A percentile compares a stretch with the other conserved stretches of the same genome.
phyloP scores from a whole-genome alignment of 2,329 filamentous ascomycete species.

The Diaporthe amygdali region DNA sequence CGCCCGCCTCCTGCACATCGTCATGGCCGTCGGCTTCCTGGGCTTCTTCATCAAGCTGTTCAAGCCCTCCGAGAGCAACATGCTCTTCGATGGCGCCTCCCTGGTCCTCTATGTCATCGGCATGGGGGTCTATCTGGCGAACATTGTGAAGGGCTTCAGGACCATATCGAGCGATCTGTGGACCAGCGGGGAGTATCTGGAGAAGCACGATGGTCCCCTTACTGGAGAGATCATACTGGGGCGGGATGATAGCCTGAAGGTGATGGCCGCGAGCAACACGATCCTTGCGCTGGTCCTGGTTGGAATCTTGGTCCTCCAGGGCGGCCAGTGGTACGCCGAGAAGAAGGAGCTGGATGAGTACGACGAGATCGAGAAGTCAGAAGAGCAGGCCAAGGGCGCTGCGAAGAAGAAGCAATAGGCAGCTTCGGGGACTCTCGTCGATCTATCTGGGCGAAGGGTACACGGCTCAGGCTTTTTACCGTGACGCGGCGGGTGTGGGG shows the following conservation, averaged over 20 bases:
- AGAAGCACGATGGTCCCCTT: conserved; percentile 45
- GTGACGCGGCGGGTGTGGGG: neutral
- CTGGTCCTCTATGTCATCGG: conserved; percentile 85
- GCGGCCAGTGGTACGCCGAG: conserved; percentile 98
- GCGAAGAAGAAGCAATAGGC: conserved; percentile 29
- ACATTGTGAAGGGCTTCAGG: conserved; percentile 93
- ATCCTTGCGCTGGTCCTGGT: conserved; percentile 92
- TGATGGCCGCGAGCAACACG: conserved; percentile 92
- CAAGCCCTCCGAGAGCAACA: conserved; percentile 90
- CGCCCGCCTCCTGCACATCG: conserved; percentile 90
- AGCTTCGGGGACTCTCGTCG: neutral
- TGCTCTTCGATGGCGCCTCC: conserved; percentile 89
- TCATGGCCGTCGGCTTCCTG: conserved; percentile 83
- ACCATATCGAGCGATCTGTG: conserved; percentile 78
- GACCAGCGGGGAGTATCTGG: conserved; percentile 44
- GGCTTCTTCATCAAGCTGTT: conserved; percentile 96
- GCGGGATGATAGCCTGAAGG: conserved; percentile 87
- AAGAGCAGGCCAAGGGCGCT: conserved; percentile 30
- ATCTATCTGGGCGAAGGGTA: neutral
- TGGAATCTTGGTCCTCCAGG: conserved; percentile 90
- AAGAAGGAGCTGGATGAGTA: conserved; percentile 86
- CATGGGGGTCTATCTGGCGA: conserved; percentile 90
- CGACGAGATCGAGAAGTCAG: conserved; percentile 63
- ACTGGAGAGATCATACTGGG: conserved; percentile 73
- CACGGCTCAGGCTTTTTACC: neutral